Evolutionary conservation across 2,329 filamentous ascomycete species (phyloP).

Genomic region (Talaromyces sp.): DNA sequence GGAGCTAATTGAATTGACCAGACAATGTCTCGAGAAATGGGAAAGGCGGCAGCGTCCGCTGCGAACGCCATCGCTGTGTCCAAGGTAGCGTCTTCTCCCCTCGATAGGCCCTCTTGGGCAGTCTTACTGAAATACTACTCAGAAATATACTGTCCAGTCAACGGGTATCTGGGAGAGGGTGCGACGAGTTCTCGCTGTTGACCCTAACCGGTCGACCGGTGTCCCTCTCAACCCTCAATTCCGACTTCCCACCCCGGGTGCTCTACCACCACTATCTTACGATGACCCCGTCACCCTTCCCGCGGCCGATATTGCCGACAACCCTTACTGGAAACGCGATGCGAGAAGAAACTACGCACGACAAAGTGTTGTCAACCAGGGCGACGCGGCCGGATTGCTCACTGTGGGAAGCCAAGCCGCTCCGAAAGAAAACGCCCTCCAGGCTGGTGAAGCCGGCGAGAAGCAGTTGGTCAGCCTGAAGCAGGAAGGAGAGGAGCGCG

Average conservation of each 20-base stretch:
- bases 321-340: slow-evolving; percentile 96
- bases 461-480: slow-evolving; percentile 72
- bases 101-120: neutral
- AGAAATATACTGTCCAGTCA: slow-evolving; percentile 97
- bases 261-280: slow-evolving; percentile 65
- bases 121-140: slow-evolving; percentile 10
- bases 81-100: slow-evolving; percentile 26
- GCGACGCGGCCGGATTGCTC: slow-evolving; percentile 79
- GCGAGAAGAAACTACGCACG: slow-evolving; percentile 74
- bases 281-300: slow-evolving; percentile 78
- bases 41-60: slow-evolving; percentile 37
- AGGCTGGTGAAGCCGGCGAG: slow-evolving; percentile 69
- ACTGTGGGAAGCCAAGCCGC: slow-evolving; percentile 74
- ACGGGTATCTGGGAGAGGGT: slow-evolving; percentile 81
- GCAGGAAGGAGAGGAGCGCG: slow-evolving; percentile 67
- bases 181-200: slow-evolving; percentile 73
- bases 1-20: neutral
- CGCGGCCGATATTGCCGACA: slow-evolving; percentile 84
- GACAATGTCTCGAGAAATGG: slow-evolving; percentile 32
- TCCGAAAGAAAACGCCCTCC: slow-evolving; percentile 71
- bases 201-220: slow-evolving; percentile 84
- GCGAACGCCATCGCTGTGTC: slow-evolving; percentile 32
- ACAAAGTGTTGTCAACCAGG: slow-evolving; percentile 74
- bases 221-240: slow-evolving; percentile 89
- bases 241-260: slow-evolving; percentile 79